Base-by-base conservation (phyloP, 305 asterid species). In the Solanum hybrid region DNA sequence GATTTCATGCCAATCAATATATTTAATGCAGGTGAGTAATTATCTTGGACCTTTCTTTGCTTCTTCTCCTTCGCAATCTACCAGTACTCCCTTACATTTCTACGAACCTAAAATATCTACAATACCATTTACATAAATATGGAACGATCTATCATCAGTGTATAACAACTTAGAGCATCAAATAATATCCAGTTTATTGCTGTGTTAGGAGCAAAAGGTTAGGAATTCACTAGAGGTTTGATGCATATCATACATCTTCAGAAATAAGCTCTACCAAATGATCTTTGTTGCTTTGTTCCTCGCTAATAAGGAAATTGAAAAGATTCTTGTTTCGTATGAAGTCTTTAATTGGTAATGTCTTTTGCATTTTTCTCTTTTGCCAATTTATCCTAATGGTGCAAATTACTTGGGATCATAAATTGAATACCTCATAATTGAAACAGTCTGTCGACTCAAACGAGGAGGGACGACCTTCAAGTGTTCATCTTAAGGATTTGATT, bases 401-500 rank as follows among this genome's bases (percentile, higher is more conserved):
- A 14, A 77, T 89, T 79, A 37, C 87, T 76, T 90, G 91, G 89
- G 91, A 88, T 86, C 88, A 37, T 90, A 87, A 81, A 89, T 84
- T 73, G 85, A 89, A 91, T 76, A 90, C 91, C 90, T 94, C 92
- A 87, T 93, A 75, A 87, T 90, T 89, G 64, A 84, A 92, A 92
- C 95, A 97, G 99, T 89, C 96, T 81, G 87, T 92, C 90, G 89
- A 87, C 86, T 90, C 91, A 89, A 93, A 93, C 89, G 96, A 89
- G 86, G 93, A 90, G 89, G 94, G 92, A 79, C 93, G 94, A 88
- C 91, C 92, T 88, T 88, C 97, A 36, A 92, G 92, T 86, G 85
- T 92, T 87, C 93, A 94, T 82, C 93, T 94, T 90, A 94, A 92
- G 91, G 98, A 95, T 92, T 92, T 96, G 91, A 90, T 96, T 90